Conservation (phyloP, 2,329 filamentous ascomycete species). For the Colletotrichum godetiae region DNA sequence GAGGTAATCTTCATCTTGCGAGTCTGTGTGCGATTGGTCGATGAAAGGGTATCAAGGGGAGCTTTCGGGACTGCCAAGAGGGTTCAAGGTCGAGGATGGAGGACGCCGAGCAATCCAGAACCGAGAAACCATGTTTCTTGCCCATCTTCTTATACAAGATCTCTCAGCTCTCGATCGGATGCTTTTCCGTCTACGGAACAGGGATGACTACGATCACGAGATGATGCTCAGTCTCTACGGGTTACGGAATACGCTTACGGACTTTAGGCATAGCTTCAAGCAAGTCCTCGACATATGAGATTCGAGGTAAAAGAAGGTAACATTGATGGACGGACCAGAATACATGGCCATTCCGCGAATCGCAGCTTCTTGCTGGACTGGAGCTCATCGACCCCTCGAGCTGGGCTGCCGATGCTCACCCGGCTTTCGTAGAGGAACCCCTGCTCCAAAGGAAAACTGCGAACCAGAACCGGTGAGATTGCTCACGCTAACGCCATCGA, state of each 20-base stretch:
- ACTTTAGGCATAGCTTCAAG: background rate
- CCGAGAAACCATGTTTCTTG: background rate
- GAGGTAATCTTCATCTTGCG: constrained; percentile 29
- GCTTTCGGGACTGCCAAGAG: background rate
- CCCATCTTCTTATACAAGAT: constrained; percentile 7
- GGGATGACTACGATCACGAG: background rate
- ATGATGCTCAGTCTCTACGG: background rate
- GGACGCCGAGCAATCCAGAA: background rate
- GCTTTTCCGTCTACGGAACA: background rate
- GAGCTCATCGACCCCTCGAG: background rate
- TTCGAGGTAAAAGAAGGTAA: background rate
- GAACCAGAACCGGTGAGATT: background rate
- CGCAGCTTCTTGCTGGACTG: background rate
- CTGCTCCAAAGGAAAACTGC: background rate
- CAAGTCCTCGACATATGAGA: background rate
- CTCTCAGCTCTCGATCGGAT: background rate
- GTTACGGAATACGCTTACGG: background rate
- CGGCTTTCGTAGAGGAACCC: background rate
- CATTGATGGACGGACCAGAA: constrained; percentile 1
- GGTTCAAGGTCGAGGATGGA: background rate
- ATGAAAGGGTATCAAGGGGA: background rate
- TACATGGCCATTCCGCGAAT: constrained; percentile 25
- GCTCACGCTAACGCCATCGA: background rate
- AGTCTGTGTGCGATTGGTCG: background rate
- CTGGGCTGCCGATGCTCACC: background rate